Base-by-base conservation (phyloP, 2,329 filamentous ascomycete genomes). In the Sphaceloma murrayae region DNA sequence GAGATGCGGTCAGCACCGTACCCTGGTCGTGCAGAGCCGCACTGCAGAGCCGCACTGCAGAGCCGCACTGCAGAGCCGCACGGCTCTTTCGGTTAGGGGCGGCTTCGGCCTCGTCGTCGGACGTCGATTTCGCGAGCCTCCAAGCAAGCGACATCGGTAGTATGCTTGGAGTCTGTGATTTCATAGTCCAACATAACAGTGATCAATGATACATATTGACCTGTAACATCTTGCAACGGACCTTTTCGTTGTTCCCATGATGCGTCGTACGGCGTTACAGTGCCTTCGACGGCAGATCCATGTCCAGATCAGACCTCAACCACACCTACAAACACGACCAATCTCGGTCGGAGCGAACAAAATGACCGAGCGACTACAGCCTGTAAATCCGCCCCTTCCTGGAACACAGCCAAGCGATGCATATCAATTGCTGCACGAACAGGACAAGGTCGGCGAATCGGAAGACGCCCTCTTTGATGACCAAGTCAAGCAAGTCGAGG, bases 401-500 rank as follows among this genome's bases (percentile, higher is more conserved):
- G 67, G 70, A 14, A 63, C 69, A 6, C 66, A 78, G 2, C 71
- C 82, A 0, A 77, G 82, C 46, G 86, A 94, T 58, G 75, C 83
- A 19, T 95, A 89, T 66, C 89, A 95, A 61, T 73, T 95, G 10
- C 74, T 95, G 1, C 73, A 85, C 30, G 85, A 87, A 52, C 65
- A 75, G 22, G 69, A 82, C 46, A 95, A 96, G 63, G 69, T 81
- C 0, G 86, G 86, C 11, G 70, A 74, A 13, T 78, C 85, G 0
- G 91, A 96, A 63, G 87, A 96, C 64, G 78, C 78, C 1, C 72
- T 95, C 1, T 94, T 88, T 62, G 77, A 88, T 31, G 75, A 83
- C 50, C 85, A 95, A 60, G 71, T 96, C 43, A 74, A 81, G 56
- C 82, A 91, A 55, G 86, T 96, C 9, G 78, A 88, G 62, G 74